phyloP scores from a whole-genome alignment of 352 stramenopile genomes.

The Pythium insidiosum region DNA sequence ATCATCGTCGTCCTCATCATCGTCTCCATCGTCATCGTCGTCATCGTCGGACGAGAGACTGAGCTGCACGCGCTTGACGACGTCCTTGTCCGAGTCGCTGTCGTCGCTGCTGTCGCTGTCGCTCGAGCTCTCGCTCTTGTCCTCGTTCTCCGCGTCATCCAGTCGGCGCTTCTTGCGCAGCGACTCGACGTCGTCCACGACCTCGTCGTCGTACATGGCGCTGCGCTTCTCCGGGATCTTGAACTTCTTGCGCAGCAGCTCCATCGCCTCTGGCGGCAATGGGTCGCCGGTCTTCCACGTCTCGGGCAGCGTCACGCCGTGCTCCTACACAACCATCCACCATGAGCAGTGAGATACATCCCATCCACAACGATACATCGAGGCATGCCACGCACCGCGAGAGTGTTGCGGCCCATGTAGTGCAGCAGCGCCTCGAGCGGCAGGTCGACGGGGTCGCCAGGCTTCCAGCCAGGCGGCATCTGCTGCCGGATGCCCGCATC shows the following conservation, averaged over 20 bases:
- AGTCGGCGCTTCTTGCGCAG: conserved; percentile 65
- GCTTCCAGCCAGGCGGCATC: conserved; percentile 73
- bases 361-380: neutral
- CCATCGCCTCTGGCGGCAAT: conserved; percentile 61
- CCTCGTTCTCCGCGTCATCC: conserved; percentile 16
- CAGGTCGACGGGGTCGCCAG: conserved; percentile 69
- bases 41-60: conserved; percentile 65
- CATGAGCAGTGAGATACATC: neutral
- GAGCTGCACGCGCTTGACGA: conserved; percentile 56
- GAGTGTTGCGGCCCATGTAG: conserved; percentile 74
- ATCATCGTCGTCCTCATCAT: too few species aligned
- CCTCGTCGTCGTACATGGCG: conserved; percentile 64
- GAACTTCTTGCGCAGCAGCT: conserved; percentile 74
- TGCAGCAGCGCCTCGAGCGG: conserved; percentile 68
- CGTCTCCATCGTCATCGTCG: conserved; percentile 30
- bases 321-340: conserved; percentile 28
- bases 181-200: conserved; percentile 59
- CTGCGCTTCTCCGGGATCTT: conserved; percentile 63
- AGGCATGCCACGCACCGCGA: conserved; percentile 43
- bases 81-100: conserved; percentile 47
- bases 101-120: conserved; percentile 23
- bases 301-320: conserved; percentile 61
- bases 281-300: conserved; percentile 64
- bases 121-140: conserved; percentile 12
- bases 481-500: conserved; percentile 69